A percentile compares a stretch with the other conserved stretches of the same genome.
Conservation (phyloP, 139 green algal genomes). For the Desmodesmus armatus region DNA sequence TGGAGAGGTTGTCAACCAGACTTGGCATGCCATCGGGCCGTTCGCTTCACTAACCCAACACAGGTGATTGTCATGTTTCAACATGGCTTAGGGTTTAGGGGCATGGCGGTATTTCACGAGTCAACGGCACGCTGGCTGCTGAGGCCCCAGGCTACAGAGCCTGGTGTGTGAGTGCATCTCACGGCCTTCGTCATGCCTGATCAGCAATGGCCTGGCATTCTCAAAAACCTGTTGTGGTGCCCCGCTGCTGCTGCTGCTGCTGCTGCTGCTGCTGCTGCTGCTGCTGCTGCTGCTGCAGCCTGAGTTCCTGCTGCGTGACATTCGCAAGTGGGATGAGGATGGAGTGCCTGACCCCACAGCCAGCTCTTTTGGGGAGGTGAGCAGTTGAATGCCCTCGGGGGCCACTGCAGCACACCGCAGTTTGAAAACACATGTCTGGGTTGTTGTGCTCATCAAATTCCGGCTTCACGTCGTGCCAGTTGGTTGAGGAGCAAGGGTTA, state of each 20-base stretch:
- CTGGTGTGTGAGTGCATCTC: not conserved
- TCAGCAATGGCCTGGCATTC: not conserved
- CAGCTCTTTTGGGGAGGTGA: slow-evolving; percentile 11
- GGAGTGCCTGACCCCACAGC: slow-evolving; percentile 8
- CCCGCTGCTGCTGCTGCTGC: not conserved
- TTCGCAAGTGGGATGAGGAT: slow-evolving; percentile 44
- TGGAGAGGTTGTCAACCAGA: too few species aligned
- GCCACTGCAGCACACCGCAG: not conserved
- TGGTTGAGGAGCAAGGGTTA: too few species aligned
- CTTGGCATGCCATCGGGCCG: too few species aligned
- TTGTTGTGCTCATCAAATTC: too few species aligned
- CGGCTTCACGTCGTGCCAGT: too few species aligned
- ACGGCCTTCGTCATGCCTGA: not conserved
- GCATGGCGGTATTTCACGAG: not conserved
- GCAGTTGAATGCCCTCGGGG: not conserved
- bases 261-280: not conserved
- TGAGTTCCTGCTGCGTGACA: slow-evolving; percentile 25
- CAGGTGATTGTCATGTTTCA: too few species aligned
- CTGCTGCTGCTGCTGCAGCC: slow-evolving; percentile 19
- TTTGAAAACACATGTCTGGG: too few species aligned
- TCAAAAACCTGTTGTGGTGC: not conserved
- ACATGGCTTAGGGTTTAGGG: not conserved
- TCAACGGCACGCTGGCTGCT: not conserved
- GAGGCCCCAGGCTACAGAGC: too few species aligned
- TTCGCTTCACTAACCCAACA: too few species aligned